Evolutionary conservation across 495 filamentous ascomycete genomes (phyloP).

Genomic region (Coniosporium apollinis): DNA sequence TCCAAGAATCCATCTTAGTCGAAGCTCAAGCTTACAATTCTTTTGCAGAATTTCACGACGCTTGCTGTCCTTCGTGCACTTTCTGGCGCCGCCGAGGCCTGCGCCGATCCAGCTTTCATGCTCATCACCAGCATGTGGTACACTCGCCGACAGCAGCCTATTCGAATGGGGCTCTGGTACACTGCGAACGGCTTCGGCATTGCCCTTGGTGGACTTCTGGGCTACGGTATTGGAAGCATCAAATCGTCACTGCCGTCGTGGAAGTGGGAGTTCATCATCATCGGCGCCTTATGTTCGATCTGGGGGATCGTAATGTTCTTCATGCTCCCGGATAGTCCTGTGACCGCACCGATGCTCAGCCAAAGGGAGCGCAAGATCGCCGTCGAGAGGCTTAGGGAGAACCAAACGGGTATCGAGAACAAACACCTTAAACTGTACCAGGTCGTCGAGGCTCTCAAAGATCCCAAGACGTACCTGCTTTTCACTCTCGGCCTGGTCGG

Average conservation of each 20-base stretch:
- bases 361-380: slow-evolving; percentile 9
- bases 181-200: slow-evolving; percentile 42
- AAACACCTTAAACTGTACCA: slow-evolving; percentile 37
- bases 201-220: slow-evolving; percentile 39
- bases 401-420: slow-evolving; percentile 14
- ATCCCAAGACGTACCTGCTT: slow-evolving; percentile 48
- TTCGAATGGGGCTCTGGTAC: slow-evolving; percentile 44
- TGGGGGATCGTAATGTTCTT: slow-evolving; percentile 26
- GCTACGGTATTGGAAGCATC: slow-evolving; percentile 31
- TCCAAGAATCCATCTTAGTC: too few species aligned
- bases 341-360: slow-evolving; percentile 11
- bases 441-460: slow-evolving; percentile 37
- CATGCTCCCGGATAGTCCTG: slow-evolving; percentile 12
- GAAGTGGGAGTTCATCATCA: slow-evolving; percentile 36
- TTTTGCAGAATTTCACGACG: slow-evolving; percentile 30
- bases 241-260: slow-evolving; percentile 11
- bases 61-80: slow-evolving; percentile 38
- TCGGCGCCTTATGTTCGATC: slow-evolving; percentile 18
- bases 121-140: slow-evolving; percentile 32
- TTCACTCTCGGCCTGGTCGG: slow-evolving; percentile 41
- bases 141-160: slow-evolving; percentile 38
- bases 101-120: slow-evolving; percentile 26
- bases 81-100: slow-evolving; percentile 40
- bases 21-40: too few species aligned
- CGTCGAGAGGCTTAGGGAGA: slow-evolving; percentile 10